These are phyloP conservation scores for Thermothielavioides terrestris DNA, from an alignment of 495 filamentous ascomycete species.

Conservation along the genomic window DNA sequence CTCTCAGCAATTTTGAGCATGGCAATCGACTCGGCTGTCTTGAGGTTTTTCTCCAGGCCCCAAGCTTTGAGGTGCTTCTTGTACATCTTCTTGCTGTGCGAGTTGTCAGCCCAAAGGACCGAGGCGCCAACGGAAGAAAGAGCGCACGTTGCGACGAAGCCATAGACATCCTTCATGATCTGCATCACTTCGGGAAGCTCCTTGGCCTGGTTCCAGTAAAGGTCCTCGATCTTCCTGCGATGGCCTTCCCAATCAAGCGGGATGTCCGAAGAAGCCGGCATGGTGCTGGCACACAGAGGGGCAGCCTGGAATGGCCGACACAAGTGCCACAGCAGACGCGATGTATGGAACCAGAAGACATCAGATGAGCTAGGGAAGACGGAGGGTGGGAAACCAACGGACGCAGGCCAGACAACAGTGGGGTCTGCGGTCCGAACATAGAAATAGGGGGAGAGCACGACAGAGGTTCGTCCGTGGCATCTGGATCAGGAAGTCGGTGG, in stretches of 20 bases:
- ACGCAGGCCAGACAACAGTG: background rate
- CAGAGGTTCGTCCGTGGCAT: background rate
- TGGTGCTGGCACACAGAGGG: background rate
- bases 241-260: constrained; percentile 14
- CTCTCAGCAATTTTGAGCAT: constrained; percentile 18
- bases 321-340: background rate
- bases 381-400: too few species aligned
- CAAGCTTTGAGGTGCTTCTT: constrained; percentile 22
- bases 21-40: constrained; percentile 11
- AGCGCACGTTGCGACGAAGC: constrained; percentile 19
- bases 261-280: background rate
- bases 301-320: background rate
- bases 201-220: constrained; percentile 15
- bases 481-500: background rate
- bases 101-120: background rate
- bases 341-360: background rate
- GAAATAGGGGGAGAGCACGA: background rate
- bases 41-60: constrained; percentile 24
- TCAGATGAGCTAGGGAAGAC: background rate
- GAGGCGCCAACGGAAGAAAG: too few species aligned
- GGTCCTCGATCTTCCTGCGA: constrained; percentile 12
- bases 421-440: background rate
- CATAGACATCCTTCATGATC: constrained; percentile 12
- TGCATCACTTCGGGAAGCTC: constrained; percentile 17
- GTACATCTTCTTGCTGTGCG: constrained; percentile 20